A percentile compares a stretch with the other conserved stretches of the same genome.
These are phyloP conservation scores for Cryptococcus sp. DNA, from an alignment of 1,284 basidiomycete genomes.

Conservation along the genomic window DNA sequence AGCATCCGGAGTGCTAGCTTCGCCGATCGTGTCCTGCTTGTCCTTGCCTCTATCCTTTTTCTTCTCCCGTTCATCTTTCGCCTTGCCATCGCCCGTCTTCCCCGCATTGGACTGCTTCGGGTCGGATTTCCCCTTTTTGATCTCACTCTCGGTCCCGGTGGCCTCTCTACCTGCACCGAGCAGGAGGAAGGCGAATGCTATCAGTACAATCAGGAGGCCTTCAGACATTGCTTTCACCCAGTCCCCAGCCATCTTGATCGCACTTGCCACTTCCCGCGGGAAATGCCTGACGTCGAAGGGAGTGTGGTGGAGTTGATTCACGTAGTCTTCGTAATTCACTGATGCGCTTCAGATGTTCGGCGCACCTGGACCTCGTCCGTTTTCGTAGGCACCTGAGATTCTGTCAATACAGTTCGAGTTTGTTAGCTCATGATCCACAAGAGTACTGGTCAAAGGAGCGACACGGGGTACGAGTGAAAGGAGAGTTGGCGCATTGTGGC, in stretches of 20 bases:
- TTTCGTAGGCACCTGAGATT: too few species aligned
- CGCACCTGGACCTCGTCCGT: too few species aligned
- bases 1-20: neutral
- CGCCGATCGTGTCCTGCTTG: neutral
- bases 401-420: too few species aligned
- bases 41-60: neutral
- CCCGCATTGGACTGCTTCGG: neutral
- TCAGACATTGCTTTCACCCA: conserved; percentile 17
- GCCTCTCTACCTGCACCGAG: neutral
- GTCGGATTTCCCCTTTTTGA: neutral
- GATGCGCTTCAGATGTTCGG: too few species aligned
- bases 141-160: neutral
- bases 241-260: conserved; percentile 11
- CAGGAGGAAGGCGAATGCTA: conserved; percentile 10
- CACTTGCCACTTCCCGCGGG: neutral
- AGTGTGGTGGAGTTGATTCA: too few species aligned
- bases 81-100: neutral
- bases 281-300: too few species aligned
- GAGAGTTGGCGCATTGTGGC: too few species aligned
- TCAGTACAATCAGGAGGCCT: conserved; percentile 14
- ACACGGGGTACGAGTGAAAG: too few species aligned
- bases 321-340: too few species aligned
- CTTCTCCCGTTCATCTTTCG: neutral
- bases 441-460: too few species aligned
- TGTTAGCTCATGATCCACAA: too few species aligned